Evolutionary conservation across 192 early-diverging fungal species (phyloP).

Genomic region (Coemansia sp.): DNA sequence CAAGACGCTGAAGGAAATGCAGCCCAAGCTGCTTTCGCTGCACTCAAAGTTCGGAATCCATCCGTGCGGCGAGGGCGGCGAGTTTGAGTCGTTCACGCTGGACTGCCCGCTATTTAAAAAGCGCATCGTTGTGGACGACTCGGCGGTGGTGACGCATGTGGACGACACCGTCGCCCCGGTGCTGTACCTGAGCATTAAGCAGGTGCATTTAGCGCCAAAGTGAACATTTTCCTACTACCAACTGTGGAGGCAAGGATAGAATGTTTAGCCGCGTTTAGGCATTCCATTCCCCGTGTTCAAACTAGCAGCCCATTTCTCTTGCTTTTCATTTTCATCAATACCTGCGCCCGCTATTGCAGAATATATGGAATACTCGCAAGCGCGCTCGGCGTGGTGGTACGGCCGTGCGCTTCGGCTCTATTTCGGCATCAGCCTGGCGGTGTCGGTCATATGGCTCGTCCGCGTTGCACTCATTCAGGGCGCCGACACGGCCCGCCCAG

Average conservation of each 20-base stretch:
- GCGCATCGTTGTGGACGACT: constrained; percentile 70
- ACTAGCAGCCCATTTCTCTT: neutral
- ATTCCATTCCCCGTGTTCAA: too few species aligned
- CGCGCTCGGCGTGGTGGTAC: constrained; percentile 45
- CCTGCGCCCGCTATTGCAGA: too few species aligned
- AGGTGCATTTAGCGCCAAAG: constrained; percentile 69
- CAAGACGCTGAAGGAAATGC: constrained; percentile 72
- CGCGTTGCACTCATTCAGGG: constrained; percentile 9
- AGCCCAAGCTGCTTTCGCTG: constrained; percentile 63
- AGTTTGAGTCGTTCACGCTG: constrained; percentile 91
- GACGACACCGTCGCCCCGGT: constrained; percentile 81
- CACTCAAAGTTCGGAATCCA: constrained; percentile 76
- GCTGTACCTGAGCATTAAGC: constrained; percentile 70
- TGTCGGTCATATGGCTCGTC: constrained; percentile 31
- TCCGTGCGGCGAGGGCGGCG: constrained; percentile 96
- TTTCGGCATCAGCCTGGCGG: constrained; percentile 27
- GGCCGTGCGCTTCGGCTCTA: constrained; percentile 44
- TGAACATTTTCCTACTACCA: too few species aligned
- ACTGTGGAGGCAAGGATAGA: too few species aligned
- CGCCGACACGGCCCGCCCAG: neutral
- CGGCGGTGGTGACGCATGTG: constrained; percentile 69
- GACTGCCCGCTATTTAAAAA: constrained; percentile 90
- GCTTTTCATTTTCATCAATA: neutral
- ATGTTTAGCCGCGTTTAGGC: too few species aligned
- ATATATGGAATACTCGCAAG: constrained; percentile 10